phyloP scores from a whole-genome alignment of 192 early-diverging fungal genomes.

The Coemansia pectinata region DNA sequence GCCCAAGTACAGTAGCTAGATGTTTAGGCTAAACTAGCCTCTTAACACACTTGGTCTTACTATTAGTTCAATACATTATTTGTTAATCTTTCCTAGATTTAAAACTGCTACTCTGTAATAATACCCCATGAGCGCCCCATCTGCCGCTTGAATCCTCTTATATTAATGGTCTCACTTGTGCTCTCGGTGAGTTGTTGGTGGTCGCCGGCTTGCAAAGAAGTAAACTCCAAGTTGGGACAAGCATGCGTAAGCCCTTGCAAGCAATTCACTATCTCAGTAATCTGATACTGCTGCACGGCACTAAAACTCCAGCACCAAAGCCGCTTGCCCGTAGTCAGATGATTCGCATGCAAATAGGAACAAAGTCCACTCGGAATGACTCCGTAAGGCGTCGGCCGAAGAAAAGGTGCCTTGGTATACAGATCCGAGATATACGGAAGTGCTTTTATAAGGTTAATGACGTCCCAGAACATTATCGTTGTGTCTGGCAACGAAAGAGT shows the following conservation, averaged over 20 bases:
- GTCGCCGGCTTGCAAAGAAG: no score
- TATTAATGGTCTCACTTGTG: no score
- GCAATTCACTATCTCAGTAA: no score
- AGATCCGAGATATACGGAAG: background rate
- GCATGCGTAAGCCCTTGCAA: no score
- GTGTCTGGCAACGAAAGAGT: background rate
- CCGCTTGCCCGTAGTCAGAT: background rate
- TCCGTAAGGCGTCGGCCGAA: background rate
- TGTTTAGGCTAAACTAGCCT: background rate
- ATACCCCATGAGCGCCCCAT: background rate
- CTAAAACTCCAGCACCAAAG: no score
- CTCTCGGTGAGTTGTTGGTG: no score
- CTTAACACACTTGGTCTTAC: background rate
- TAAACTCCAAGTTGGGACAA: no score
- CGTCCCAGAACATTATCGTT: background rate
- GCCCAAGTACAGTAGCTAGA: slow-evolving; percentile 4
- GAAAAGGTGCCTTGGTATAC: background rate
- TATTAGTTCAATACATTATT: background rate
- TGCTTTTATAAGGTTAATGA: background rate
- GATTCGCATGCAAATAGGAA: background rate
- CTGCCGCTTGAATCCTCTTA: background rate
- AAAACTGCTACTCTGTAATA: background rate
- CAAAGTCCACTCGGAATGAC: background rate
- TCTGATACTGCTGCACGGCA: no score
- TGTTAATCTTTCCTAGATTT: background rate